Evolutionary conservation across 2,329 filamentous ascomycete genomes (phyloP), one percentile per base, ranked within the genome.

Genomic region (Trichoderma sp.): DNA sequence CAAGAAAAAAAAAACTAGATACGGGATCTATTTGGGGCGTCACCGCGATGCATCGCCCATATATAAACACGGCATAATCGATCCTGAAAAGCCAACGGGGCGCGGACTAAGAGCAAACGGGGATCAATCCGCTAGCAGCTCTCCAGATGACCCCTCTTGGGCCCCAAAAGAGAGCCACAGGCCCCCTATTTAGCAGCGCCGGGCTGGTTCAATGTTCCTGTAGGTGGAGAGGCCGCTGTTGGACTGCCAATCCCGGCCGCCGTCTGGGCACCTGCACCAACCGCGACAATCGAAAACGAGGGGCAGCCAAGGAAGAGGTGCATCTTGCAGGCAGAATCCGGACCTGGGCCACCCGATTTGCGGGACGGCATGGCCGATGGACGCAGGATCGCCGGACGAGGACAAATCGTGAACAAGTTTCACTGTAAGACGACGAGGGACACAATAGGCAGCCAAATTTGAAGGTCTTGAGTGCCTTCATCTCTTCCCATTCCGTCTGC

Each of bases 341-440:
- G 63, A 54, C 63, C 59, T 58, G 48, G 50, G 10, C 63, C 63
- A 65, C 47, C 63, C 63, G 63, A 63, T 63, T 44, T 30, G 28
- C 44, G 50, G 45, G 60, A 63, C 60, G 50, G 60, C 60, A 63
- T 55, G 60, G 50, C 60, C 60, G 60, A 47, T 55, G 26, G 26
- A 54, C 17, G 51, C 34, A 39, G 12, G 30, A 41, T 55, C 30
- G 34, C 21, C 28, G 26, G 19, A 24, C 6, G 51, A 60, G 34
- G 12, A 34, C 30, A 34, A 34, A 34, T 34, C 30, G 10, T 12
- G 34, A 4, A 47, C 12, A 26, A n/a, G 19, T 48, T 1, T 21
- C 24, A 24, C 9, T 24, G 24, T 48, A 24, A 24, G 45, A 7
- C 19, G 45, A 48, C 14, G 19, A 48, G 26, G 24, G 17, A 45